Percentiles rank a stretch among this genome's conserved stretches.
These are phyloP conservation scores for Suhomyces panamericanus DNA, from an alignment of 1,139 yeast genomes.

Conservation along the genomic window DNA sequence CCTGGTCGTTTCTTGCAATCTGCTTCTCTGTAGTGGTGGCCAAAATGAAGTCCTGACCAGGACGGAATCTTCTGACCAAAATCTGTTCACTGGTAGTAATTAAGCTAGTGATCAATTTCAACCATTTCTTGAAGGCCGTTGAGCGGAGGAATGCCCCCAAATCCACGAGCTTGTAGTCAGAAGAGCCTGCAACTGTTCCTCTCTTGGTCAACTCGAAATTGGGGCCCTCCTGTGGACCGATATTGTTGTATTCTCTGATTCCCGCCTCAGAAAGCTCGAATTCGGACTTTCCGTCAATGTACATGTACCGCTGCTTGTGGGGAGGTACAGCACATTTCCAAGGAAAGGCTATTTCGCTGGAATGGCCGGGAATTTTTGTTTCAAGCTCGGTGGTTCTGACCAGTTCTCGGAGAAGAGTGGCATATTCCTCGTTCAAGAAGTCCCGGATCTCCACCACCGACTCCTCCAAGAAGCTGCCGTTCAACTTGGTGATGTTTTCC, in stretches of 20 bases:
- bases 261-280: constrained; percentile 31
- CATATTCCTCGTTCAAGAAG: constrained; percentile 59
- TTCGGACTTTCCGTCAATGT: constrained; percentile 64
- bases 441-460: constrained; percentile 68
- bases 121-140: constrained; percentile 67
- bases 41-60: constrained; percentile 89
- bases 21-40: constrained; percentile 73
- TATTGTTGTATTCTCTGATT: constrained; percentile 29
- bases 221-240: constrained; percentile 53
- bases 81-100: constrained; percentile 66
- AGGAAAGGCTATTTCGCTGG: constrained; percentile 61
- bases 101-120: constrained; percentile 63
- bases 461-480: constrained; percentile 57
- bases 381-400: constrained; percentile 58
- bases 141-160: constrained; percentile 63
- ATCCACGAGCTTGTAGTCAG: constrained; percentile 44
- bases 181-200: constrained; percentile 16
- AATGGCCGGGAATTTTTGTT: constrained; percentile 55
- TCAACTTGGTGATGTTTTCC: constrained; percentile 44
- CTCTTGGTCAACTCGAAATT: constrained; percentile 44
- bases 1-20: constrained; percentile 36
- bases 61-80: constrained; percentile 83
- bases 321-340: constrained; percentile 96
- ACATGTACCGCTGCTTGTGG: constrained; percentile 85
- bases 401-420: constrained; percentile 44